phyloP scores from a whole-genome alignment of 2,329 filamentous ascomycete species.

The Phaeoacremonium minimum region DNA sequence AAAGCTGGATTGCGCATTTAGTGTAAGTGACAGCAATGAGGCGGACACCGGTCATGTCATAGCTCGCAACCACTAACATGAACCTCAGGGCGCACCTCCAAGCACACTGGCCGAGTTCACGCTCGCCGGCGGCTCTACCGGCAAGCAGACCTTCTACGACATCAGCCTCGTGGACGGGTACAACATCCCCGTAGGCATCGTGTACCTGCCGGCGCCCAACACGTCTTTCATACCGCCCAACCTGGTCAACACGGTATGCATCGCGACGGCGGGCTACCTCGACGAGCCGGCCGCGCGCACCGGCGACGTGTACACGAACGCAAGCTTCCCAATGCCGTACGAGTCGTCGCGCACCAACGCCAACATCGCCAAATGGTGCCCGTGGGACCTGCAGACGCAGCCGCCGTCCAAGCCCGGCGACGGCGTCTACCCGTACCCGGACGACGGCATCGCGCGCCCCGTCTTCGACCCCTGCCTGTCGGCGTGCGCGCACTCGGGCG shows the following conservation, averaged over 20 bases:
- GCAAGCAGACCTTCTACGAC: slow-evolving; percentile 72
- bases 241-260: slow-evolving; percentile 71
- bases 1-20: slow-evolving; percentile 62
- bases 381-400: slow-evolving; percentile 69
- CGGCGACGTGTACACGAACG: slow-evolving; percentile 58
- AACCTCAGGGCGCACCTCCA: slow-evolving; percentile 62
- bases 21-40: slow-evolving; percentile 43
- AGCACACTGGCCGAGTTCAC: slow-evolving; percentile 80
- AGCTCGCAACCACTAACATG: slow-evolving; percentile 4
- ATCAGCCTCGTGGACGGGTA: slow-evolving; percentile 83
- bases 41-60: no score
- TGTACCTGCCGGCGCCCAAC: slow-evolving; percentile 57
- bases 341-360: slow-evolving; percentile 54
- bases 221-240: slow-evolving; percentile 68
- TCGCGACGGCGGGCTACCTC: slow-evolving; percentile 63
- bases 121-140: slow-evolving; percentile 58
- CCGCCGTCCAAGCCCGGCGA: slow-evolving; percentile 67
- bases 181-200: slow-evolving; percentile 68
- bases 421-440: slow-evolving; percentile 76
- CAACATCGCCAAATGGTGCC: slow-evolving; percentile 67
- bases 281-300: slow-evolving; percentile 45
- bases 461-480: slow-evolving; percentile 75
- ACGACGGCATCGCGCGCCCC: slow-evolving; percentile 66
- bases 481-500: slow-evolving; percentile 66
- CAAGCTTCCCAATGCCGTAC: slow-evolving; percentile 62